Evolutionary conservation across 2,329 filamentous ascomycete genomes (phyloP).

Genomic region (Colletotrichum simmondsii): DNA sequence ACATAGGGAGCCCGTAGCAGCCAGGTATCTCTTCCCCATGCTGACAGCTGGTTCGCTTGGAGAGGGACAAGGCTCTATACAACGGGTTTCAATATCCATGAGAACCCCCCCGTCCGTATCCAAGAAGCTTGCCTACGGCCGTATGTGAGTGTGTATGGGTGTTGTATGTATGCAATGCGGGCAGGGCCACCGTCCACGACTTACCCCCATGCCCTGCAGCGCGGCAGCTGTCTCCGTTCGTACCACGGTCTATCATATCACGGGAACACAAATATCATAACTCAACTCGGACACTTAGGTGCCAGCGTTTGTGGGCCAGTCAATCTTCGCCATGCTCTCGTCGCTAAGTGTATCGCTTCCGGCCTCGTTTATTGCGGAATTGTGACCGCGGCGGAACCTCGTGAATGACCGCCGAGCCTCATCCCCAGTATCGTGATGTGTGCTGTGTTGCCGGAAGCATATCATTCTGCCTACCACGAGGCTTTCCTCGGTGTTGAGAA

Average conservation of each 20-base stretch:
- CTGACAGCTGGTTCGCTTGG: background rate
- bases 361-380: conserved; percentile 26
- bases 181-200: background rate
- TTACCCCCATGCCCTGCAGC: background rate
- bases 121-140: conserved; percentile 24
- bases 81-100: conserved; percentile 1
- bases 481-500: background rate
- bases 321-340: background rate
- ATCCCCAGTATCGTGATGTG: background rate
- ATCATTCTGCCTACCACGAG: background rate
- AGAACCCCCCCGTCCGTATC: background rate
- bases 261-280: conserved; percentile 8
- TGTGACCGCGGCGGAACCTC: conserved; percentile 16
- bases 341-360: background rate
- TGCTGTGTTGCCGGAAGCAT: background rate
- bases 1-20: background rate
- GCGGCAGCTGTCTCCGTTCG: background rate
- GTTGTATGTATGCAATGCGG: background rate
- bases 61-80: background rate
- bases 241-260: conserved; percentile 10
- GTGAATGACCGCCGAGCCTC: conserved; percentile 4
- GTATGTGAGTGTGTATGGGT: background rate
- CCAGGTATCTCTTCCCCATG: conserved; percentile 1
- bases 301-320: conserved; percentile 16
- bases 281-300: conserved; percentile 13